phyloP scores from a whole-genome alignment of 2,329 filamentous ascomycete genomes.

The Emergomyces pasteurianus region DNA sequence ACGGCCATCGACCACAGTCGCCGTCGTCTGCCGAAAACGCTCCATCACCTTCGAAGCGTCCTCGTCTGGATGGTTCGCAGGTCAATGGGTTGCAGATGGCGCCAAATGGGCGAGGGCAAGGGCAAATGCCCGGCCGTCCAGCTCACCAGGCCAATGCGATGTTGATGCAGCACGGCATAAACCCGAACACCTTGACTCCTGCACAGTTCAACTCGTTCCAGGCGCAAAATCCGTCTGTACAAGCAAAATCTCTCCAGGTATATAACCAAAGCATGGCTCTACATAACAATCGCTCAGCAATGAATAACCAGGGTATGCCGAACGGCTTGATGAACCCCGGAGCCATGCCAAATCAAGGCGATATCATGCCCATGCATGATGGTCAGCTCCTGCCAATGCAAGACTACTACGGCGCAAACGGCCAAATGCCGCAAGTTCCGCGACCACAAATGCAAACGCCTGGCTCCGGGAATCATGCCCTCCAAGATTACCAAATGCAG shows the following conservation, averaged over 20 bases:
- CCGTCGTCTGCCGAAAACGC: slow-evolving; percentile 76
- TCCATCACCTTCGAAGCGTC: slow-evolving; percentile 83
- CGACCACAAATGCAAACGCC: slow-evolving; percentile 18
- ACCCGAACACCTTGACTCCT: slow-evolving; percentile 58
- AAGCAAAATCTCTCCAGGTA: slow-evolving; percentile 75
- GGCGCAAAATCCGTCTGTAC: slow-evolving; percentile 45
- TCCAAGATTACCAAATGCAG: slow-evolving; percentile 61
- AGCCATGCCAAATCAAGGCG: slow-evolving; percentile 61
- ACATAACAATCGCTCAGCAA: slow-evolving; percentile 62
- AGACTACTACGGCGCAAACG: slow-evolving; percentile 45
- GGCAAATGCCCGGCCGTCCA: slow-evolving; percentile 58
- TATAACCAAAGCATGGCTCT: slow-evolving; percentile 77
- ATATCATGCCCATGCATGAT: slow-evolving; percentile 68
- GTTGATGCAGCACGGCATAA: slow-evolving; percentile 55
- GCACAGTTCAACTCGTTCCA: slow-evolving; percentile 61
- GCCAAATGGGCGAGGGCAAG: slow-evolving; percentile 57
- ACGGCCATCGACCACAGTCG: slow-evolving; percentile 67
- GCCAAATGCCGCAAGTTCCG: slow-evolving; percentile 37
- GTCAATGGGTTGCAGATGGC: slow-evolving; percentile 71
- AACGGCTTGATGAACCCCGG: slow-evolving; percentile 56
- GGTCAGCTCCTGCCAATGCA: slow-evolving; percentile 35
- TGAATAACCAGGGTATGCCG: slow-evolving; percentile 69
- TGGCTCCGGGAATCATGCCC: slow-evolving; percentile 43
- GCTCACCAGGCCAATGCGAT: slow-evolving; percentile 38
- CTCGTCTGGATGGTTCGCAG: slow-evolving; percentile 60